Percentiles rank a stretch among this genome's conserved stretches.
Conservation (phyloP, 1,139 yeast genomes). For the Nakaseomyces glabratus region DNA sequence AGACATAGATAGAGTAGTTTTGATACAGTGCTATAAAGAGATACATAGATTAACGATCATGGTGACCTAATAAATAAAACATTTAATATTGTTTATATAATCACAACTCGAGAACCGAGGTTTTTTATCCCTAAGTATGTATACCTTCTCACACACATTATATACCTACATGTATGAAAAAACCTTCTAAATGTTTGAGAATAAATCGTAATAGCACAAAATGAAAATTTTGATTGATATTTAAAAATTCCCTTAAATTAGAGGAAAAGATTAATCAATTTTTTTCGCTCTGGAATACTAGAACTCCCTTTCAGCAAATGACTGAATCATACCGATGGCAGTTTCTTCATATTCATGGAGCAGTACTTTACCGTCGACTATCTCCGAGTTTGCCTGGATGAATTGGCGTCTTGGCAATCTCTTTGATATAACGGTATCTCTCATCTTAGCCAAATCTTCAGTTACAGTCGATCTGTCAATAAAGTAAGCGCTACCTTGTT, state of each 20-base stretch:
- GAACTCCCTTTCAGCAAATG: conserved; percentile 55
- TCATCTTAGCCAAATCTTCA: conserved; percentile 50
- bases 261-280: no score
- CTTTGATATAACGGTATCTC: conserved; percentile 60
- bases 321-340: conserved; percentile 68
- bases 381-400: conserved; percentile 58
- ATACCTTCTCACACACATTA: no score
- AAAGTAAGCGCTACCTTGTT: conserved; percentile 54
- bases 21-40: no score
- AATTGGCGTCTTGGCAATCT: conserved; percentile 77
- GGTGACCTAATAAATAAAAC: not conserved
- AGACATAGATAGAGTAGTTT: conserved; percentile 1
- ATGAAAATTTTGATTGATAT: no score
- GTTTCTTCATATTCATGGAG: conserved; percentile 67
- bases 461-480: conserved; percentile 58
- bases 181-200: no score
- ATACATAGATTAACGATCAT: not conserved
- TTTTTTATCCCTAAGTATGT: no score
- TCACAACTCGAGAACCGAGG: no score
- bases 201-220: no score
- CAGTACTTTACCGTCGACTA: conserved; percentile 38
- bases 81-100: no score
- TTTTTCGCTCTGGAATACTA: no score
- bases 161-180: no score
- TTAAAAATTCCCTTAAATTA: no score